Conservation (phyloP, 2,329 filamentous ascomycete species). For the Blumeria hordei region DNA sequence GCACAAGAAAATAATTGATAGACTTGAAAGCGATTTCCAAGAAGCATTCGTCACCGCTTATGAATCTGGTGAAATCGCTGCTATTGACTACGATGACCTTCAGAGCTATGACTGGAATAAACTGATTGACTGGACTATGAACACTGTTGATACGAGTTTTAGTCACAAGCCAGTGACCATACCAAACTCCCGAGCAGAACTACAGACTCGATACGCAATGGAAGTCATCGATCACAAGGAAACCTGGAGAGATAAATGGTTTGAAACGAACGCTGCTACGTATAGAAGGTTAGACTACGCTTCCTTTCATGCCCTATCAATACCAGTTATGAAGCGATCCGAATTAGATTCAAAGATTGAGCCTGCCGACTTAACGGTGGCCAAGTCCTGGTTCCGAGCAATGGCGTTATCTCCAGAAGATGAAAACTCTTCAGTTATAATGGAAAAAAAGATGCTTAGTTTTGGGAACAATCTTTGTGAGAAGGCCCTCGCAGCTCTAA, state of each 20-base stretch:
- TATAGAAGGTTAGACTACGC: constrained; percentile 11
- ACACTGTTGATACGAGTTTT: constrained; percentile 16
- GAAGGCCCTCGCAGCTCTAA: constrained; percentile 8
- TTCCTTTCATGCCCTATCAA: constrained; percentile 23
- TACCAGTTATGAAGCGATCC: constrained; percentile 4
- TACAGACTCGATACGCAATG: constrained; percentile 20
- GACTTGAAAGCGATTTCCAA: constrained; percentile 38
- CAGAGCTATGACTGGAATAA: constrained; percentile 42
- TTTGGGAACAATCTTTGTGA: constrained; percentile 6
- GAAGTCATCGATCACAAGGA: constrained; percentile 10
- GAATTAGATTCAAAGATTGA: constrained; percentile 2
- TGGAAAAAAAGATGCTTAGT: constrained; percentile 23
- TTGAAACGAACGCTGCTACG: constrained; percentile 24
- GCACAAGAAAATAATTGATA: constrained; percentile 23
- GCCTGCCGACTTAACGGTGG: constrained; percentile 19
- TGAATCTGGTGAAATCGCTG: constrained; percentile 31
- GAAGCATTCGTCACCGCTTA: constrained; percentile 41
- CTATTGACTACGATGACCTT: constrained; percentile 37
- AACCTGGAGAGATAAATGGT: constrained; percentile 33
- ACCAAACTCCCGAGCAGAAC: constrained; percentile 21
- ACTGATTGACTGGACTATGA: constrained; percentile 41
- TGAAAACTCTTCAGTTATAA: constrained; percentile 23
- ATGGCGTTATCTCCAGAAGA: constrained; percentile 28
- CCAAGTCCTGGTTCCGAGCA: constrained; percentile 34
- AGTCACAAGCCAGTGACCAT: constrained; percentile 22